These are phyloP conservation scores for Fallopia convolvulus DNA, from an alignment of 148 eudicot genomes.

Conservation along the genomic window DNA sequence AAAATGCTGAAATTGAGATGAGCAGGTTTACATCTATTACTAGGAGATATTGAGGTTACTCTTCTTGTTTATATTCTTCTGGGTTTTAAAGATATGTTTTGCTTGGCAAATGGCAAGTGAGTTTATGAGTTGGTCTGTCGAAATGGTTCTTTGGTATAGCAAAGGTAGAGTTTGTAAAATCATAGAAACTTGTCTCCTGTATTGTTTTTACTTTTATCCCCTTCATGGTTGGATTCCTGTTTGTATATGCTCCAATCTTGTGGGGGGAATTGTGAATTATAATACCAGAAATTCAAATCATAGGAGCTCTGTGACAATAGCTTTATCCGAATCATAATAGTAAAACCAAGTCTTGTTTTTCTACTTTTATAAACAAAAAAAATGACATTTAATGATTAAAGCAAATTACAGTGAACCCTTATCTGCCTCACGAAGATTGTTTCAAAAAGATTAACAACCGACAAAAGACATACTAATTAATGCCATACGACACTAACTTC, in stretches of 20 bases:
- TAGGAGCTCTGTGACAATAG: background rate
- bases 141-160: background rate
- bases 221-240: background rate
- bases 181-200: background rate
- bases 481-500: too few relatives aligned
- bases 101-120: too few relatives aligned
- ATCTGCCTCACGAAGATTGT: too few relatives aligned
- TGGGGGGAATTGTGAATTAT: background rate
- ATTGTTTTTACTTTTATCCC: background rate
- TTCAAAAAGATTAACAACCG: too few relatives aligned
- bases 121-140: too few relatives aligned
- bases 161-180: conserved; percentile 3
- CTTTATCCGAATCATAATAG: too few relatives aligned
- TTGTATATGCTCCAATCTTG: background rate
- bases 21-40: conserved; percentile 27
- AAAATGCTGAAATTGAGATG: conserved; percentile 55
- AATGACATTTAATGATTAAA: too few relatives aligned
- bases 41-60: background rate
- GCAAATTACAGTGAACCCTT: too few relatives aligned
- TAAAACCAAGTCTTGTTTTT: too few relatives aligned
- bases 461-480: too few relatives aligned
- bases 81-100: too few relatives aligned
- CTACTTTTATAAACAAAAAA: too few relatives aligned
- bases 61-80: background rate
- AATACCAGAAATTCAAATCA: background rate